Base-by-base conservation (phyloP, 352 stramenopile genomes). In the Pythium monospermum region DNA sequence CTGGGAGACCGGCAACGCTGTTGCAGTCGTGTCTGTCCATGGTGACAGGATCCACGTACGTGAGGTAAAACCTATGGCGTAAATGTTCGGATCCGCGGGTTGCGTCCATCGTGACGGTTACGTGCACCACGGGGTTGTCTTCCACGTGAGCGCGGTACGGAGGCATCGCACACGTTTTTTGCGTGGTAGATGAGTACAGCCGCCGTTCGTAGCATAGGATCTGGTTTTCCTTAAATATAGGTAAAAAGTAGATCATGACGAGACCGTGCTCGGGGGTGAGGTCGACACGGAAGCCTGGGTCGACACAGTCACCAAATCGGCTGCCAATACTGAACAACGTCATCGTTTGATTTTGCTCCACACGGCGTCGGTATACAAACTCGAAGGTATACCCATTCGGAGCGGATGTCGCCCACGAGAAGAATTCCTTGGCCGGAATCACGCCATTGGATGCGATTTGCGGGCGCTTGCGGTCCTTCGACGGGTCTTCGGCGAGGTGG, bases 251-350 rank as follows among this genome's bases (percentile, higher is more conserved):
- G 11, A 85, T 65, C 28, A 93, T 66, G 13, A 66, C 69, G 35
- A 91, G 55, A 12, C 71, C 62, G 32, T 84, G 60, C n/a, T 76
- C 61, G 10, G 62, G 46, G 18, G 77, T 76, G 23, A 93, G 27
- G 46, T 88, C 76, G 23, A 93, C 44, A 0, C 78, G 77, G 54
- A 93, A 86, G 11, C 83, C 83, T 1, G 72, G 53, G 13, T 91
- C 77, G 1, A 64, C 63, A 41, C 83, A 93, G 8, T 64, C 66
- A 40, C 85, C 61, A 30, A 73, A 87, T 11, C 69, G 54, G 44
- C 84, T 89, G 1, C 68, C 57, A 28, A 93, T 84, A 21, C 68
- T 80, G 43, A 93, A 86, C 12, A 93, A 47, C 25, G 80, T 87
- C 74, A 89, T 86, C 27, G 59, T 76, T 3, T 58, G 64, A 46